Base-by-base conservation (phyloP, 345 rosid species). In the Populus deltoides region DNA sequence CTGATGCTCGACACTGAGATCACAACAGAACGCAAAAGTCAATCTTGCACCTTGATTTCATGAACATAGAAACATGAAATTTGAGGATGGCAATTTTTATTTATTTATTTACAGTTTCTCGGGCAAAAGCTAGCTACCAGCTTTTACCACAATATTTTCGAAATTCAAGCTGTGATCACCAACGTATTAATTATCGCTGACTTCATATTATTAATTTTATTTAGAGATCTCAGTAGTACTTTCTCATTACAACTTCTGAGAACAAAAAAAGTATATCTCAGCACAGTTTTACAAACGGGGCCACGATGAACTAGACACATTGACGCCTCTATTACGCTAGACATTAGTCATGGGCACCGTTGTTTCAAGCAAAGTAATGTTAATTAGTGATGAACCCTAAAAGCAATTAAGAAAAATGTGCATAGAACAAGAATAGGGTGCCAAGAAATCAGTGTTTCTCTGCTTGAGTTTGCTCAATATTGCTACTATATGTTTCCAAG, bases 401-500 rank as follows among this genome's bases (percentile, higher is more conserved):
- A 9, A 41, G 12, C 2, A 41, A 41, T 41, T 2, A 41, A 41
- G 45, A 9, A 7, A 53, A 20, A 53, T 0, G 0, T 20, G 25
- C 61, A n/a, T 20, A 20, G 61, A 7, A 55, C 61, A 55, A 22
- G 7, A n/a, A 20, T 8, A n/a, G 61, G 27, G 62, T 8, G 13
- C 49, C 53, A 69, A n/a, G 8, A 33, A 39, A 29, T 8, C 70
- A 67, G 57, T 70, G 22, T 49, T 7, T 47, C 61, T 27, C 8
- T 17, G 33, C 57, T 20, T 47, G 71, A 47, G 16, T 29, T 38
- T 55, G 71, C 55, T 62, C 75, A 39, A 76, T 79, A 22, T 22
- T 66, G 86, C 88, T 81, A 76, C 73, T 8, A 8, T 41, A 59
- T 83, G 86, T 81, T 83, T 77, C 84, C 85, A 71, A 51, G 31